These are phyloP conservation scores for Mrakia frigida DNA, from an alignment of 768 basidiomycete species.

Conservation along the genomic window DNA sequence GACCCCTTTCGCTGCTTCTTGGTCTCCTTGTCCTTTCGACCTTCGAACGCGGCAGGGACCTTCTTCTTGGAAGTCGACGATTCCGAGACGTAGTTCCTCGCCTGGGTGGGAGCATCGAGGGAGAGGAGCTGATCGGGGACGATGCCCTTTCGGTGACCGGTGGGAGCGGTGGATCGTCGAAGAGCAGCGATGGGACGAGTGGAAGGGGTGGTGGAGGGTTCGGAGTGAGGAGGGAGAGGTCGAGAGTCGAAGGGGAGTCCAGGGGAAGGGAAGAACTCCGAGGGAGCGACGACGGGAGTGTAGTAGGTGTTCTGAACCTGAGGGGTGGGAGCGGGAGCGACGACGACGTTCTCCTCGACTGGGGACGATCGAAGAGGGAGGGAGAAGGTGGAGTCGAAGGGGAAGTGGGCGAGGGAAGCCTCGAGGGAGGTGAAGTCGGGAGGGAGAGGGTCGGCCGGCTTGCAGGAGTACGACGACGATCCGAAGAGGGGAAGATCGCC, in stretches of 20 bases:
- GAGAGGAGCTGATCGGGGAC: constrained; percentile 51
- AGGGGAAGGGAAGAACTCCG: constrained; percentile 11
- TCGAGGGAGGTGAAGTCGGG: constrained; percentile 18
- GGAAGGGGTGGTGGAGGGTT: constrained; percentile 13
- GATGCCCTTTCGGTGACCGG: constrained; percentile 28
- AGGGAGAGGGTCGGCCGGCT: not conserved
- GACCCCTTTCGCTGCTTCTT: constrained; percentile 51
- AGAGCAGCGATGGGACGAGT: not conserved
- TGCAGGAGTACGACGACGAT: constrained; percentile 9
- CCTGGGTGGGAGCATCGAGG: constrained; percentile 71
- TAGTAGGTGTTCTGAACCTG: constrained; percentile 12
- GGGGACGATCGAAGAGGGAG: constrained; percentile 3
- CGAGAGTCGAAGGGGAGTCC: not conserved
- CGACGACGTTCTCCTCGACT: not conserved
- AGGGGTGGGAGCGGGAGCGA: not conserved
- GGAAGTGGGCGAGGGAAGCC: constrained; percentile 3
- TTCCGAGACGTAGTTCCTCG: constrained; percentile 65
- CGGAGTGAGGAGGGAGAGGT: constrained; percentile 16
- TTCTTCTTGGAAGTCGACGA: constrained; percentile 73
- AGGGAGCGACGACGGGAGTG: constrained; percentile 5
- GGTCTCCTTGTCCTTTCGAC: constrained; percentile 26
- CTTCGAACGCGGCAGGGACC: constrained; percentile 62
- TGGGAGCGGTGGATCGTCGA: constrained; percentile 25
- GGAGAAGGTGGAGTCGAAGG: constrained; percentile 15
- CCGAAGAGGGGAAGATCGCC: constrained; percentile 29